Conservation (phyloP, 2,329 filamentous ascomycete species). For the Tympanopsis confertula region DNA sequence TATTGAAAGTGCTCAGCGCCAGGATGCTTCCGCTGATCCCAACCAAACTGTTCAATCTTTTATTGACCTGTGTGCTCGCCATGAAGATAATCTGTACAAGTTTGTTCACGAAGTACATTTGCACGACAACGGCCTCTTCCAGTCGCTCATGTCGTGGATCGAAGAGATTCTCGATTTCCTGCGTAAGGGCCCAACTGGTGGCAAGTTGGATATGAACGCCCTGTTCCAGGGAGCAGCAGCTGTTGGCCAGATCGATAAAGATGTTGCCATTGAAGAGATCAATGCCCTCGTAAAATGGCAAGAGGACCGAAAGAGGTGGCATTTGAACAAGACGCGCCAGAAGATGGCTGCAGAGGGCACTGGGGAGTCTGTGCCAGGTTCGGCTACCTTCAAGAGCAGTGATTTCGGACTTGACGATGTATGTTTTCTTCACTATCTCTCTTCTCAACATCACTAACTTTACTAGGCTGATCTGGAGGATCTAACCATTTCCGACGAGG, state of each 20-base stretch:
- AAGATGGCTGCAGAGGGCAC: conserved; percentile 88
- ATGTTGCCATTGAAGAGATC: conserved; percentile 67
- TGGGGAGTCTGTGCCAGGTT: conserved; percentile 28
- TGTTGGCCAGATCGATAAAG: conserved; percentile 55
- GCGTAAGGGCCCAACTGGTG: conserved; percentile 71
- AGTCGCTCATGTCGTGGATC: conserved; percentile 92
- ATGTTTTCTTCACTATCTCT: neutral
- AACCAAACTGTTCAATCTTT: conserved; percentile 98
- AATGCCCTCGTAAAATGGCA: conserved; percentile 85
- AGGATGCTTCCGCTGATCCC: conserved; percentile 84
- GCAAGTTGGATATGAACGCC: conserved; percentile 87
- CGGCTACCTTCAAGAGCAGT: conserved; percentile 47
- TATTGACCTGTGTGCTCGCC: conserved; percentile 87
- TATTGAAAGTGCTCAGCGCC: conserved; percentile 52
- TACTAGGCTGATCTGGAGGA: conserved; percentile 79
- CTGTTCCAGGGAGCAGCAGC: conserved; percentile 73
- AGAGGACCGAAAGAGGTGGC: conserved; percentile 92
- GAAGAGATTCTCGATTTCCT: conserved; percentile 92
- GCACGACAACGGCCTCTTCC: conserved; percentile 93
- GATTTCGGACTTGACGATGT: conserved; percentile 1
- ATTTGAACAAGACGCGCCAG: conserved; percentile 91
- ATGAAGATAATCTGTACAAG: conserved; percentile 96
- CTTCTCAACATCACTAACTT: conserved; percentile 60
- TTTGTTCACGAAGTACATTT: conserved; percentile 96
- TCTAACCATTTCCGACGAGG: conserved; percentile 62